Evolutionary conservation across 148 eudicot genomes (phyloP), one percentile per base, ranked within the genome.

Genomic region (Selenicereus undatus): DNA sequence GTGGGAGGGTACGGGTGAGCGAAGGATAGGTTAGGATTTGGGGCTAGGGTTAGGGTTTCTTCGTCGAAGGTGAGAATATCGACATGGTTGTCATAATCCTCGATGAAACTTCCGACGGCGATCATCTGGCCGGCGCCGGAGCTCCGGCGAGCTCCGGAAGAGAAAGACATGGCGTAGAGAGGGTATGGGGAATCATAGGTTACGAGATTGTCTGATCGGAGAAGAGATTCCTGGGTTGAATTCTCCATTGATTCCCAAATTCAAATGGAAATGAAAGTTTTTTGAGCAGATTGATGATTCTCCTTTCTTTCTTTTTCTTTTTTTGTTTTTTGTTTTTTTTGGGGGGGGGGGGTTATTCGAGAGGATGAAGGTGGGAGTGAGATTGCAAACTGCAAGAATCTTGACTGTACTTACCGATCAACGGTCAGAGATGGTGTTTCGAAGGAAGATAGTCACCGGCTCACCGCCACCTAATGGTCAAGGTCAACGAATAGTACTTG

Each of bases 81-180:
- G 84, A 97, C 86, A 18, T 88, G 89, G 79, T 97, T 94, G 87
- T 86, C 87, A 85, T 84, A 89, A 8, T 94, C 98, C 60, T 97
- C 99, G 65, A 94, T 66, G 89, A 92, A 97, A 82, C 92, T 90
- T 60, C 98, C 98, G 81, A 97, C 86, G 83, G 99, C 97, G 87
- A 93, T 73, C 62, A 68, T 1, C 24, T 84, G 84, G 43, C 72
- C 17, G 77, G 20, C 60, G 76, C 35, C 79, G 83, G 75, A 39
- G 76, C 80, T 77, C 52, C 83, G 83, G 79, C 73, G 60, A 24
- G 89, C 14, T 26, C 88, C 39, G 81, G 85, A 78, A 20, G 91
- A 85, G 83, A 92, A 76, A 54, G 99, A 88, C 83, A 90, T 85
- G 73, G 97, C 93, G 90, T 94, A 95, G 81, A 93, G 85, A 0